Evolutionary conservation across 2,329 filamentous ascomycete species (phyloP), one percentile per base, ranked within the genome.

Genomic region (Colletotrichum spaethianum): DNA sequence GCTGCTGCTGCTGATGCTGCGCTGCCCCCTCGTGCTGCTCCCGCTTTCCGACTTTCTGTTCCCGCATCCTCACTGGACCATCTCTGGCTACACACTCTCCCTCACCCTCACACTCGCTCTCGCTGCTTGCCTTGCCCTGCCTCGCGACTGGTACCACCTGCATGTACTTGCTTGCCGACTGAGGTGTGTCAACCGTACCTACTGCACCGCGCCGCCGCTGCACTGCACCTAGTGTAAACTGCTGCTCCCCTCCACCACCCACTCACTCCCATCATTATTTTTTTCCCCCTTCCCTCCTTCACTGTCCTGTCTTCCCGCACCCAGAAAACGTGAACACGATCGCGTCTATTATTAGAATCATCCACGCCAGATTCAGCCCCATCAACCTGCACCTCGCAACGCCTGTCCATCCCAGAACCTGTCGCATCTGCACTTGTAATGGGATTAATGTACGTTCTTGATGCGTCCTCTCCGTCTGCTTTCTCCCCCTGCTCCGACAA

Each of bases 261-360:
- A 59, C 66, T 36, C 55, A 38, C 53, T 57, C 55, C 55, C 55
- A 38, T 26, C 28, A 52, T 56, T 57, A 46, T 69, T 62, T 66
- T 70, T 64, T 57, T 67, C 67, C 67, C 66, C 67, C 68, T 75
- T 75, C 74, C 74, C 74, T 76, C 73, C 71, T 71, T 74, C 70
- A 69, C 75, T 69, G 74, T 68, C 68, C 74, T 73, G 74, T 73
- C 72, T 76, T 74, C 75, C 69, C 71, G 67, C 75, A 71, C 77
- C 76, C 66, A 63, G 53, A 53, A 53, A 70, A 78, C 73, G 78
- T 82, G 81, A 83, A 83, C 83, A 84, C 81, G 80, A 84, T 83
- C 80, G 78, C 77, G 75, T 84, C 85, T 87, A 86, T 86, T 84
- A 85, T 86, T 87, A 86, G 85, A 82, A 86, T 78, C 84, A 83